Conservation (phyloP, 108 stramenopile genomes). For the Bacterosira constricta region DNA sequence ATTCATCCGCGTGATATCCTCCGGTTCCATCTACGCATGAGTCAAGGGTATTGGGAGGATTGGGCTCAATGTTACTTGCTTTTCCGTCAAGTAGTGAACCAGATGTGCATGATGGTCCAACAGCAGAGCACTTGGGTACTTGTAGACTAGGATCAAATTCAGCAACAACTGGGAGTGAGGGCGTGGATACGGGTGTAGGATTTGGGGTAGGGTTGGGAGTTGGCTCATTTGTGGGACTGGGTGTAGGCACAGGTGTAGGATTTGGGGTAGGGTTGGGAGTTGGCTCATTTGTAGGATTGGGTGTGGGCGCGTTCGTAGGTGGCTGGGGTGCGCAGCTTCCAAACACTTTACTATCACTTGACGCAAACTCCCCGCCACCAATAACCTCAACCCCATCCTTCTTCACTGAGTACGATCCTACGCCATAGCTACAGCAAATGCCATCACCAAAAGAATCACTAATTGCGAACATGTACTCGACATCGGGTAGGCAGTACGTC, state of each 20-base stretch:
- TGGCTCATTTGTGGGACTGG: neutral
- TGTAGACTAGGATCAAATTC: neutral
- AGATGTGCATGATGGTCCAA: neutral
- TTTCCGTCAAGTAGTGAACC: neutral
- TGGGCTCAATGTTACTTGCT: neutral
- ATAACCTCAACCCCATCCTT: no score
- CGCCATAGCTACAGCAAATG: no score
- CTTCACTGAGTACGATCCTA: no score
- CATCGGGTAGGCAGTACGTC: no score
- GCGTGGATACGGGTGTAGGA: neutral
- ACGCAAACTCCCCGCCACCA: no score
- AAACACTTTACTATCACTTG: no score
- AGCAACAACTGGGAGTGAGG: no score
- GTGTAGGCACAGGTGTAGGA: neutral
- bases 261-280: neutral
- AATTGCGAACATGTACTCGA: no score
- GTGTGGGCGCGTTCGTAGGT: neutral
- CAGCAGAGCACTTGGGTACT: slow-evolving; percentile 1
- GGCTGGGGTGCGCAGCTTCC: no score
- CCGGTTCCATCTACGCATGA: neutral
- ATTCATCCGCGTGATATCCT: neutral
- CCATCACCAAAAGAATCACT: no score
- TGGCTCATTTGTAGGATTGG: neutral
- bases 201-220: neutral
- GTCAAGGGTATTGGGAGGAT: slow-evolving; percentile 2